Evolutionary conservation across 2,329 filamentous ascomycete species (phyloP).

Genomic region (Fusarium verrucosum): DNA sequence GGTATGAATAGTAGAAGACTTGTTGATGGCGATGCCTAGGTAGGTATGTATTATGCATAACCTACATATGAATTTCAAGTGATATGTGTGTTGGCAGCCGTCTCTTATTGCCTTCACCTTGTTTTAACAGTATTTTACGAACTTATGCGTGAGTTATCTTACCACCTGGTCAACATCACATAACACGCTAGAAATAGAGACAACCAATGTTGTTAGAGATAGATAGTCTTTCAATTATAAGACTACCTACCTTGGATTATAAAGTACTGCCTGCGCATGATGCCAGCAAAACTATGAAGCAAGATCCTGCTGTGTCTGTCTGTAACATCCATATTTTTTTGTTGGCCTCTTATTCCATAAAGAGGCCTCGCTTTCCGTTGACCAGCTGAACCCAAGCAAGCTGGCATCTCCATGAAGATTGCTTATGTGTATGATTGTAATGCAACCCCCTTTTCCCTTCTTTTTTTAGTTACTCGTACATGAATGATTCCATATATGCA

Average conservation of each 20-base stretch:
- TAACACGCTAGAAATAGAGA: neutral
- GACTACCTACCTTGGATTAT: slow-evolving; percentile 30
- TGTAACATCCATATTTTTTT: slow-evolving; percentile 3
- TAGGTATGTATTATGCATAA: too few species aligned
- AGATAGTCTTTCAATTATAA: slow-evolving; percentile 8
- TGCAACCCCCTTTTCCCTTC: neutral
- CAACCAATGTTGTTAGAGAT: neutral
- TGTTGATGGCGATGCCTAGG: neutral
- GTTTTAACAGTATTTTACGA: neutral
- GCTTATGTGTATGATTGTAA: slow-evolving; percentile 11
- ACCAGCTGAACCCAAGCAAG: slow-evolving; percentile 5
- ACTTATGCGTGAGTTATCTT: neutral
- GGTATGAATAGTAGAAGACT: neutral
- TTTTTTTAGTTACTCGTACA: slow-evolving; percentile 31
- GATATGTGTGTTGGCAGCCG: too few species aligned
- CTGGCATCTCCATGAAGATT: slow-evolving; percentile 6
- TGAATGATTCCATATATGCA: slow-evolving; percentile 3
- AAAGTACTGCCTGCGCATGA: slow-evolving; percentile 1
- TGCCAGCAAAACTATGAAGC: slow-evolving; percentile 2
- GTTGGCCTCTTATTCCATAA: neutral
- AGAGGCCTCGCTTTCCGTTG: neutral
- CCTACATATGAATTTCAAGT: neutral
- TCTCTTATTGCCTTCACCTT: neutral
- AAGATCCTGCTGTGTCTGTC: neutral
- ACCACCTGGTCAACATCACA: neutral